Percentiles rank a stretch among this genome's conserved stretches.
These are phyloP conservation scores for Neurospora sp. DNA, from an alignment of 495 filamentous ascomycete genomes.

Conservation along the genomic window DNA sequence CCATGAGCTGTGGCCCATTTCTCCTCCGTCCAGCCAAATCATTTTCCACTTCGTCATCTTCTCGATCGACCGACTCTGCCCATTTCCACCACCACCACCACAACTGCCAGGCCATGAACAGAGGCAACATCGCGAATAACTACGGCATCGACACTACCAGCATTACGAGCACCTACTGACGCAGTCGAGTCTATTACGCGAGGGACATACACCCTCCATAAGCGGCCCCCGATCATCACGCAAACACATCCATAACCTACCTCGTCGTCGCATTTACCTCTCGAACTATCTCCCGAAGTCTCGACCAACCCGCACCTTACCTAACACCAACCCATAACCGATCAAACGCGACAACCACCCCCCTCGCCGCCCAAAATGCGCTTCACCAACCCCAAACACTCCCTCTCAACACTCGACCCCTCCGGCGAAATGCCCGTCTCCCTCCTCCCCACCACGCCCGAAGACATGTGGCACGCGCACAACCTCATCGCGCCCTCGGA, in stretches of 20 bases:
- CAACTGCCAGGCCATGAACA: background rate
- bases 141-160: background rate
- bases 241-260: background rate
- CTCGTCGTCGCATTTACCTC: background rate
- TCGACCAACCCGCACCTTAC: background rate
- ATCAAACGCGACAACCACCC: background rate
- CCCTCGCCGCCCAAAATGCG: constrained; percentile 12
- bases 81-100: background rate
- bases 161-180: background rate
- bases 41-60: background rate
- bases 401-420: constrained; percentile 58
- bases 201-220: background rate
- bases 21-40: background rate
- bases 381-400: constrained; percentile 26
- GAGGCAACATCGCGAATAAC: background rate
- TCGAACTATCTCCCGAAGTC: background rate
- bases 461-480: constrained; percentile 99
- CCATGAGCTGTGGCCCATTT: background rate
- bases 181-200: background rate
- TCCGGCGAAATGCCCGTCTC: constrained; percentile 56
- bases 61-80: background rate
- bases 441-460: constrained; percentile 79
- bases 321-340: background rate
- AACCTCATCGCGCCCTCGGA: constrained; percentile 82
- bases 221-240: background rate